These are phyloP conservation scores for Penicillium sp. DNA, from an alignment of 2,329 filamentous ascomycete genomes.

Conservation along the genomic window DNA sequence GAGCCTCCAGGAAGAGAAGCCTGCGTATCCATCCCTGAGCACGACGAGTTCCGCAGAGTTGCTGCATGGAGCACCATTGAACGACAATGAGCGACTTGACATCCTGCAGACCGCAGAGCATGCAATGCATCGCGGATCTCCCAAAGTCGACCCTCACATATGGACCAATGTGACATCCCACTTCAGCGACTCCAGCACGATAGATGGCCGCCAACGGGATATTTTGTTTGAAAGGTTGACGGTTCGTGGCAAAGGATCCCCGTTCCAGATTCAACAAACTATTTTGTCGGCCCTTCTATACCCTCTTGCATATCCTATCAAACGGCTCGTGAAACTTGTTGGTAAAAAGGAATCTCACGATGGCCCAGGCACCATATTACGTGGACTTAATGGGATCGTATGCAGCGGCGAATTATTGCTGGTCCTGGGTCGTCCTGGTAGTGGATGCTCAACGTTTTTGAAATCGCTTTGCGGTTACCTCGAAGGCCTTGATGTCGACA, in stretches of 20 bases:
- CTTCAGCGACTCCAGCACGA: not conserved
- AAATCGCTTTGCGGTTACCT: constrained; percentile 78
- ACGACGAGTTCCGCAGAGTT: not conserved
- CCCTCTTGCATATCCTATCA: not conserved
- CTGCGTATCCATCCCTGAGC: not conserved
- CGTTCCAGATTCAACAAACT: not conserved
- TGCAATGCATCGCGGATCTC: not conserved
- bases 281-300: not conserved
- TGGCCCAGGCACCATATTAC: constrained; percentile 40
- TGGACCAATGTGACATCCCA: not conserved
- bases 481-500: constrained; percentile 29
- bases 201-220: not conserved
- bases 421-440: constrained; percentile 38
- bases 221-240: not conserved
- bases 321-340: not conserved
- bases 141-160: not conserved
- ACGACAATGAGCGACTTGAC: not conserved
- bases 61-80: no score
- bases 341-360: not conserved
- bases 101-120: not conserved
- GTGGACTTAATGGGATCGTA: constrained; percentile 50
- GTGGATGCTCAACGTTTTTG: constrained; percentile 71
- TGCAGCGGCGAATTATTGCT: constrained; percentile 46
- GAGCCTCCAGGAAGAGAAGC: not conserved
- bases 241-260: not conserved